A percentile compares a stretch with the other conserved stretches of the same genome.
Conservation (phyloP, 306 rosid species). For the Medicago arabica region DNA sequence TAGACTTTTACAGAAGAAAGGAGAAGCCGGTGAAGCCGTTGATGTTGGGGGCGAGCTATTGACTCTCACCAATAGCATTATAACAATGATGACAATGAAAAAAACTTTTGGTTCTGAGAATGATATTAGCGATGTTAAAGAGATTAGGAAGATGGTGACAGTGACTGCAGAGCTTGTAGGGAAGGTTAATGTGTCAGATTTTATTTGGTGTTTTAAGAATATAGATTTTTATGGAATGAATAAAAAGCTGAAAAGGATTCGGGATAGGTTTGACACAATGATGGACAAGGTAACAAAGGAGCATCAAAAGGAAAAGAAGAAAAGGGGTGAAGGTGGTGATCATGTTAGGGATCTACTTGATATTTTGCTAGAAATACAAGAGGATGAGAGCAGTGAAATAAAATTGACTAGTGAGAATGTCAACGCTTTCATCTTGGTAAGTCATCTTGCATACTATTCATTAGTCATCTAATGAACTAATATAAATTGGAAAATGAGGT, state of each 20-base stretch:
- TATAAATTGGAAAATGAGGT: too few relatives aligned
- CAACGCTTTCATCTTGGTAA: slow-evolving; percentile 72
- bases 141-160: slow-evolving; percentile 50
- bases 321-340: not conserved
- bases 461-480: too few relatives aligned
- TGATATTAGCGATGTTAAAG: slow-evolving; percentile 48
- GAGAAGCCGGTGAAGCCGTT: slow-evolving; percentile 40
- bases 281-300: slow-evolving; percentile 60
- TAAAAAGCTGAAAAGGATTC: slow-evolving; percentile 43
- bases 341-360: slow-evolving; percentile 55
- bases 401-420: slow-evolving; percentile 56
- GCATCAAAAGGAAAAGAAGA: slow-evolving; percentile 47
- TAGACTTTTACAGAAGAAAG: slow-evolving; percentile 31
- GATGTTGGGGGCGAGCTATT: slow-evolving; percentile 55
- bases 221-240: slow-evolving; percentile 61
- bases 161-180: slow-evolving; percentile 52
- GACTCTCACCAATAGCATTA: slow-evolving; percentile 46
- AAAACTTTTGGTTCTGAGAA: slow-evolving; percentile 37
- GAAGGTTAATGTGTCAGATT: slow-evolving; percentile 59
- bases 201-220: slow-evolving; percentile 58
- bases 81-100: slow-evolving; percentile 59
- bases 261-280: slow-evolving; percentile 55
- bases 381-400: slow-evolving; percentile 31
- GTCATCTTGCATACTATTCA: not conserved
- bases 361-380: slow-evolving; percentile 54